Evolutionary conservation across 352 stramenopile species (phyloP).

Genomic region (Phytophthora pistaciae): DNA sequence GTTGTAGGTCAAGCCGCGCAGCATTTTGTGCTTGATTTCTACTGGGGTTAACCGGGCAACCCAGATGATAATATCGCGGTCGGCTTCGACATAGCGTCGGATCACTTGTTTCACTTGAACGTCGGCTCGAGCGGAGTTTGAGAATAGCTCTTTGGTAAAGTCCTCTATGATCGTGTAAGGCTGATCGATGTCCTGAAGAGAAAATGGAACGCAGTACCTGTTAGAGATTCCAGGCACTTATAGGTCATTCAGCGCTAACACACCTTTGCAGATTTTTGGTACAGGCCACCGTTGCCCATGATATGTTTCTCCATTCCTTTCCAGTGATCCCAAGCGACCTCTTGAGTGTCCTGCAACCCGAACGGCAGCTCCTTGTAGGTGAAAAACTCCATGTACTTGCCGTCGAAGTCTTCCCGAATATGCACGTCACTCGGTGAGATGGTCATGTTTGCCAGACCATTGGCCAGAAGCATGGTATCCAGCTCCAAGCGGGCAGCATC

Average conservation of each 20-base stretch:
- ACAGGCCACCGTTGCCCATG: constrained; percentile 3
- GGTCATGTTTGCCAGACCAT: background rate
- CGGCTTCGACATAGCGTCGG: background rate
- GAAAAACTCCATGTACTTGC: constrained; percentile 8
- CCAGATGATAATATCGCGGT: constrained; percentile 8
- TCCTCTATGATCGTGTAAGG: constrained; percentile 2
- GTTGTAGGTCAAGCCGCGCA: constrained; percentile 4
- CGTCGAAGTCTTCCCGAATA: background rate
- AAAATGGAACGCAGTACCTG: background rate
- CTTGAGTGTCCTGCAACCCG: background rate
- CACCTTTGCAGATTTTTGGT: background rate
- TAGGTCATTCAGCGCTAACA: background rate
- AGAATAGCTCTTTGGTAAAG: constrained; percentile 1
- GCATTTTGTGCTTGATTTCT: constrained; percentile 9
- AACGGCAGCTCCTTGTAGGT: constrained; percentile 5
- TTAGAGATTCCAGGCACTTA: background rate
- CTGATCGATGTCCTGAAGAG: background rate
- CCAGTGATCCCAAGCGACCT: constrained; percentile 2
- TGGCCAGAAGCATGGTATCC: background rate
- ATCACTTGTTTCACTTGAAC: constrained; percentile 2
- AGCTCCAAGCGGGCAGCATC: constrained; percentile 1
- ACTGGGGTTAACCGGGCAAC: background rate
- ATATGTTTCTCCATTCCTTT: constrained; percentile 6
- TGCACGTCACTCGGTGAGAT: background rate
- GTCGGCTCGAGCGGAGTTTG: constrained; percentile 1